Conservation (phyloP, 2,329 filamentous ascomycete species). For the Cordyceps pruinosa region DNA sequence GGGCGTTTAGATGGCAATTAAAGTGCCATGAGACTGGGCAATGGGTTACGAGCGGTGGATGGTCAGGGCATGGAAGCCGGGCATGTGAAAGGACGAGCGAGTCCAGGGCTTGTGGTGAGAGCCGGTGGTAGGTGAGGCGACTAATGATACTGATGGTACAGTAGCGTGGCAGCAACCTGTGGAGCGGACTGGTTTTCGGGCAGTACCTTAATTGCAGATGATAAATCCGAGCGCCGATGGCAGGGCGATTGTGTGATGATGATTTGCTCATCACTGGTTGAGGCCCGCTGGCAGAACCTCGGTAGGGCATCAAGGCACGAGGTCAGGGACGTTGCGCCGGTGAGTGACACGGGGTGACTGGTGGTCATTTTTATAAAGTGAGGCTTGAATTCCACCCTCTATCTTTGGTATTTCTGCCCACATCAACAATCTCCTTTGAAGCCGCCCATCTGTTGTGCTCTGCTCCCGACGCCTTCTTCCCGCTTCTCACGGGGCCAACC, state of each 20-base stretch:
- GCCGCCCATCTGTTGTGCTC: too few relatives aligned
- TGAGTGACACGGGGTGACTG: not conserved
- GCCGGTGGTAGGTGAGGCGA: not conserved
- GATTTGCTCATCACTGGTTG: not conserved
- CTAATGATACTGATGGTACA: not conserved
- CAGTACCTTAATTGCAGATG: not conserved
- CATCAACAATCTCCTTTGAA: too few relatives aligned
- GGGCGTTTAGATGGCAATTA: not conserved
- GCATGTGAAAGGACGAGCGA: not conserved
- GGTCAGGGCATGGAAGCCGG: not conserved
- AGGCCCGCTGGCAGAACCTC: constrained; percentile 12
- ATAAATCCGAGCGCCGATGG: not conserved
- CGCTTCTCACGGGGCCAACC: too few relatives aligned
- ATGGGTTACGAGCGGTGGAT: not conserved
- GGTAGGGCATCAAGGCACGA: constrained; percentile 14
- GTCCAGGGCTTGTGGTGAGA: not conserved
- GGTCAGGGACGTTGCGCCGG: not conserved
- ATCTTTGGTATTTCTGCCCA: too few relatives aligned
- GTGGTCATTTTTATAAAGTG: not conserved
- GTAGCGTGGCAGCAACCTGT: not conserved
- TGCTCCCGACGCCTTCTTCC: too few relatives aligned
- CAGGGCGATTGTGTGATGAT: not conserved
- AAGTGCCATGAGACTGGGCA: not conserved
- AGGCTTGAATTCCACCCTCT: not conserved
- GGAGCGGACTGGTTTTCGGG: not conserved